A percentile compares a stretch with the other conserved stretches of the same genome.
These are phyloP conservation scores for Myxozyma monticola DNA, from an alignment of 805 yeast genomes.

Conservation along the genomic window DNA sequence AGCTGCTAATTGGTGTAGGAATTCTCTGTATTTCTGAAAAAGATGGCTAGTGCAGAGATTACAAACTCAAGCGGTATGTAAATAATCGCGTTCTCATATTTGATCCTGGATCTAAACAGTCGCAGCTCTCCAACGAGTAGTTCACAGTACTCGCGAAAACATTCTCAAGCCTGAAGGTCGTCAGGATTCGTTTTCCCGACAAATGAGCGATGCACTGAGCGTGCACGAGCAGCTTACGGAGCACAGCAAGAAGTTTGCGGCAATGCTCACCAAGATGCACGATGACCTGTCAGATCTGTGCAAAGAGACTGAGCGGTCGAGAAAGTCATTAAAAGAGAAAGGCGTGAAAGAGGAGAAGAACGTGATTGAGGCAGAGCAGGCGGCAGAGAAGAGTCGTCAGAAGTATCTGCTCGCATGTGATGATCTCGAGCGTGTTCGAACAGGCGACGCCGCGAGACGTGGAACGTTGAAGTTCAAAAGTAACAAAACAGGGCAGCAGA, in stretches of 20 bases:
- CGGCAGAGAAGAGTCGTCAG: conserved; percentile 83
- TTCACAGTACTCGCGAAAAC: conserved; percentile 53
- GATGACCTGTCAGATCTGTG: conserved; percentile 78
- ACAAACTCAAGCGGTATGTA: conserved; percentile 49
- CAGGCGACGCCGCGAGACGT: conserved; percentile 80
- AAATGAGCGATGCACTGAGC: conserved; percentile 67
- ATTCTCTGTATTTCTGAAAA: conserved; percentile 72
- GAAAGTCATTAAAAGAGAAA: conserved; percentile 80
- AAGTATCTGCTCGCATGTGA: conserved; percentile 78
- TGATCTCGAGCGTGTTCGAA: conserved; percentile 79
- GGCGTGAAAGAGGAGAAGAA: conserved; percentile 80
- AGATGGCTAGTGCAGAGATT: conserved; percentile 74
- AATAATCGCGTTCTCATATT: background rate
- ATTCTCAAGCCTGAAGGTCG: conserved; percentile 53
- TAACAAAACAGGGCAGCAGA: conserved; percentile 71
- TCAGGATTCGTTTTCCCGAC: conserved; percentile 63
- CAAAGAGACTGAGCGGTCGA: conserved; percentile 63
- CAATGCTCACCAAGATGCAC: conserved; percentile 78
- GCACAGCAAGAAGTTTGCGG: conserved; percentile 58
- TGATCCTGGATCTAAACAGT: conserved; percentile 37
- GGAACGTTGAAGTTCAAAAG: conserved; percentile 70
- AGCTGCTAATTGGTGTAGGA: conserved; percentile 37
- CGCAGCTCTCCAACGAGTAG: conserved; percentile 69
- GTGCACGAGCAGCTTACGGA: conserved; percentile 83
- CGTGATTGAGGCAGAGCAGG: conserved; percentile 73